Conservation (phyloP, 2,329 filamentous ascomycete species). For the Colletotrichum sp. region DNA sequence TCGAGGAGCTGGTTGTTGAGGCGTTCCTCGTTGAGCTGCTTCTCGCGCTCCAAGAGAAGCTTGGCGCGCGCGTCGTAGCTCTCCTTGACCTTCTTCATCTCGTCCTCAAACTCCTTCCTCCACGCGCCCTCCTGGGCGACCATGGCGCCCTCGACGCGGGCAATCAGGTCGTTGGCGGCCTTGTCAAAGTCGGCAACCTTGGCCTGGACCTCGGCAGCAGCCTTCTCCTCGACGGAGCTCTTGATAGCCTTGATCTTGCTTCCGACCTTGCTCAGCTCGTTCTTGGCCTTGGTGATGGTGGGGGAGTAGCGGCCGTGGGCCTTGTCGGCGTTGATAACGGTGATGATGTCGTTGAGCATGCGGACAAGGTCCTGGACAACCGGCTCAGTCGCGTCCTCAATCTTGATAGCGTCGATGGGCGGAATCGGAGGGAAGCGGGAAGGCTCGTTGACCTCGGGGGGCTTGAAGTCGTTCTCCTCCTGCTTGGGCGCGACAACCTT, state of each 20-base stretch:
- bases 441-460: conserved; percentile 69
- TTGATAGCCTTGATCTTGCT: conserved; percentile 79
- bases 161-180: conserved; percentile 85
- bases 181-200: conserved; percentile 80
- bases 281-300: conserved; percentile 85
- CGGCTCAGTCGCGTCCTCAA: conserved; percentile 80
- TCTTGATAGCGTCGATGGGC: conserved; percentile 78
- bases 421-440: conserved; percentile 67
- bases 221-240: conserved; percentile 69
- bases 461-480: conserved; percentile 47
- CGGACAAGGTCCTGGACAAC: conserved; percentile 92
- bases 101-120: conserved; percentile 84
- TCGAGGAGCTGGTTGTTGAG: conserved; percentile 86
- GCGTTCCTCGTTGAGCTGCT: conserved; percentile 81
- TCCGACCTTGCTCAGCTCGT: conserved; percentile 78
- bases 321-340: conserved; percentile 87
- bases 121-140: conserved; percentile 79
- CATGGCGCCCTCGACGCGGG: conserved; percentile 86
- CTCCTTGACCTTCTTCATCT: conserved; percentile 79
- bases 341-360: conserved; percentile 95
- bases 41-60: conserved; percentile 78
- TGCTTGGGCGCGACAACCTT: conserved; percentile 30
- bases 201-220: conserved; percentile 76
- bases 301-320: conserved; percentile 77
- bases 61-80: conserved; percentile 82